A percentile compares a stretch with the other conserved stretches of the same genome.
Evolutionary conservation across 2,329 filamentous ascomycete species (phyloP).

Genomic region (Colletotrichum lindemuthianum): DNA sequence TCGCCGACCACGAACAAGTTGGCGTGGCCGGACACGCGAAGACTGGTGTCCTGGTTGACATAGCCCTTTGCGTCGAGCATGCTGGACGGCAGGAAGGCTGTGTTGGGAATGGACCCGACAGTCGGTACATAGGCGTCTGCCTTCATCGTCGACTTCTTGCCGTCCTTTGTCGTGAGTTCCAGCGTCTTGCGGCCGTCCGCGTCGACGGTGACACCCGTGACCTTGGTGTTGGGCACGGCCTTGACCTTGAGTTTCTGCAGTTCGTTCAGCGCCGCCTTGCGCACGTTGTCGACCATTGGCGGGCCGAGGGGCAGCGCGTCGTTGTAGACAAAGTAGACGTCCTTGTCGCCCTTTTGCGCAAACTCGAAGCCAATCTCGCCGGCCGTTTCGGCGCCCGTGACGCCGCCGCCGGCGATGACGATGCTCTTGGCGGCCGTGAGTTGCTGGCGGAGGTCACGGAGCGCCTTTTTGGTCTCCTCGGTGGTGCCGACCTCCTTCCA

Average conservation of each 20-base stretch:
- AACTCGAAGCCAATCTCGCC: constrained; percentile 63
- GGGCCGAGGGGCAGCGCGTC: constrained; percentile 50
- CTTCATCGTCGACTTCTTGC: constrained; percentile 49
- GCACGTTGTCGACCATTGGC: constrained; percentile 48
- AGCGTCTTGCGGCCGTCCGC: constrained; percentile 44
- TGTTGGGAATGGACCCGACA: constrained; percentile 57
- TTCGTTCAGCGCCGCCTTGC: constrained; percentile 49
- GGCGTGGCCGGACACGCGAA: constrained; percentile 47
- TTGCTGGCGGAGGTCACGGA: constrained; percentile 48
- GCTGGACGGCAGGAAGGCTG: constrained; percentile 50
- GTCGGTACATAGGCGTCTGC: constrained; percentile 59
- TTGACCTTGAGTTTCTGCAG: constrained; percentile 57
- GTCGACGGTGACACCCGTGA: constrained; percentile 39
- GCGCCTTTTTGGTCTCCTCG: constrained; percentile 51
- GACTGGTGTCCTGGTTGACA: constrained; percentile 49
- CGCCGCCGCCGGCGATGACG: constrained; percentile 62
- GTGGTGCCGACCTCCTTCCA: constrained; percentile 59
- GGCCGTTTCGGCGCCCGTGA: constrained; percentile 61
- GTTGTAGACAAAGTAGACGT: constrained; percentile 55
- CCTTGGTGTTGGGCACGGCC: constrained; percentile 51
- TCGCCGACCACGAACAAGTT: constrained; percentile 59
- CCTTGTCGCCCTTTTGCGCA: constrained; percentile 53
- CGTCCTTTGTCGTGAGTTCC: constrained; percentile 46
- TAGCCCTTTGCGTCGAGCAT: constrained; percentile 48
- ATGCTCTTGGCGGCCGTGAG: constrained; percentile 57